Evolutionary conservation across 495 filamentous ascomycete genomes (phyloP).

Genomic region (Podospora anserina): DNA sequence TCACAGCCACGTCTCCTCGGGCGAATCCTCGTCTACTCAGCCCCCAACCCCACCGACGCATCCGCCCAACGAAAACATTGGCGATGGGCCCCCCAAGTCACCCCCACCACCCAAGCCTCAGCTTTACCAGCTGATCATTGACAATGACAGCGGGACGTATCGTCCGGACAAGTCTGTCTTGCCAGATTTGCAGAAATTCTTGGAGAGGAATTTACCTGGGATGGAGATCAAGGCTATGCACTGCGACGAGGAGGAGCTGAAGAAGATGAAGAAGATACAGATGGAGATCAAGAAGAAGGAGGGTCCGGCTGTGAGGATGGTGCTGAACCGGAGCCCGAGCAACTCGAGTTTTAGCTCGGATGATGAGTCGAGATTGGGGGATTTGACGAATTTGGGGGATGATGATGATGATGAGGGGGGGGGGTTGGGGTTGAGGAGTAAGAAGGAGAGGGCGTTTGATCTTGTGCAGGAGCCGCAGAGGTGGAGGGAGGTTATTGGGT

Average conservation of each 20-base stretch:
- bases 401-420: conserved; percentile 14
- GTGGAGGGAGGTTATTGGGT: conserved; percentile 29
- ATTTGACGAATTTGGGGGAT: conserved; percentile 36
- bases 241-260: conserved; percentile 67
- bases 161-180: conserved; percentile 74
- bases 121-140: conserved; percentile 84
- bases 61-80: conserved; percentile 25
- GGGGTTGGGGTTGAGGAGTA: conserved; percentile 31
- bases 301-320: conserved; percentile 59
- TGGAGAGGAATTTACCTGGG: conserved; percentile 69
- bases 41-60: conserved; percentile 24
- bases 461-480: conserved; percentile 38
- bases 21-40: conserved; percentile 12
- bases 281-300: conserved; percentile 55
- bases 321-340: conserved; percentile 58
- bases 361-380: conserved; percentile 70
- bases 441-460: conserved; percentile 46
- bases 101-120: conserved; percentile 53
- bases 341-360: conserved; percentile 61
- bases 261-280: conserved; percentile 48
- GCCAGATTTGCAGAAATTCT: conserved; percentile 63
- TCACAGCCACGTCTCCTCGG: conserved; percentile 20
- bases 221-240: conserved; percentile 67
- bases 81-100: conserved; percentile 40
- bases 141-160: conserved; percentile 94